Evolutionary conservation across 805 yeast species (phyloP), one percentile per base, ranked within the genome.

Genomic region (Wickerhamiella kurtzmanii): DNA sequence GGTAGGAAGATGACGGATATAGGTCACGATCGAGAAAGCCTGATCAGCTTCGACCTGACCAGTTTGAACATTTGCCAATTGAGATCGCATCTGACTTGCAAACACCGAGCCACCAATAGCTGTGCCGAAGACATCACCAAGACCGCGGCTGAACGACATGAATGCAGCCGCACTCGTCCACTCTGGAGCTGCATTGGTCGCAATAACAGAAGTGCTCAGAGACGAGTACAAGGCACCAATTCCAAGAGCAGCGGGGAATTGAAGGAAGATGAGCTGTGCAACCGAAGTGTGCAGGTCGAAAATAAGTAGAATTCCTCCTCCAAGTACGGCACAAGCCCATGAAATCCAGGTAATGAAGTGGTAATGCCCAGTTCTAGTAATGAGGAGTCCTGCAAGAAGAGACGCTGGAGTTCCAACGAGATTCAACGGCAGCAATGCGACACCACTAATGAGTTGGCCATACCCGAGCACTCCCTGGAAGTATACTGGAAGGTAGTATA

Each of bases 211-310:
- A 35, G 54, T 46, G 45, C 55, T 54, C 21, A 59, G 49, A 3
- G 75, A 63, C 49, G 74, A 74, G 57, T 73, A 64, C 46, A 63
- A 63, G 2, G 70, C 36, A 2, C 79, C 80, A 45, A 68, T 60
- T 0, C 75, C 70, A 3, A 72, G 62, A n/a, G 79, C 77, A 2
- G 61, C 53, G 9, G 71, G 56, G 28, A 75, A 68, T 51, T 69
- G 67, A 18, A 67, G 56, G 2, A 75, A 76, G 37, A 75, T 65
- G 48, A 66, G 64, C 25, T 57, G 48, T 2, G 69, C 61, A 3
- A 56, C 50, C 3, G 65, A 46, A 1, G 73, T 61, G 45, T 69
- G 59, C 11, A 58, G 64, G 2, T 60, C 57, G 19, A 75, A 61
- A 16, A 72, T 52, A 2, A 61, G 44, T 4, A 74, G 42, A 6